Conservation (phyloP, 2,329 filamentous ascomycete genomes). For the Epichloe aotearoae region DNA sequence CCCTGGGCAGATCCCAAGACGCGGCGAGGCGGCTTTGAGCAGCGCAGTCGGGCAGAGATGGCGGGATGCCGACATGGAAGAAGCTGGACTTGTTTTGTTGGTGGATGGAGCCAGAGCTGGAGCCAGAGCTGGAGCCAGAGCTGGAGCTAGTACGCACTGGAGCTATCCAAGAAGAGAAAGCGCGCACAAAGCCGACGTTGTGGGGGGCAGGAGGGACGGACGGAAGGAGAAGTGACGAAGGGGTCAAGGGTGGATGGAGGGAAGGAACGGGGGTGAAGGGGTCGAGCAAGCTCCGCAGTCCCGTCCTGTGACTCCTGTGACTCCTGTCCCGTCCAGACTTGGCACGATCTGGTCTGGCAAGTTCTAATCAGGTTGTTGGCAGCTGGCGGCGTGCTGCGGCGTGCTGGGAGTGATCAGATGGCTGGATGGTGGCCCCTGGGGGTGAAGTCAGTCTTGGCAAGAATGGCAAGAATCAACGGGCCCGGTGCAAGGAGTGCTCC, state of each 20-base stretch:
- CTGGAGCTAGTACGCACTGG: background rate
- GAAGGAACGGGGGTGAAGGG: background rate
- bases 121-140: background rate
- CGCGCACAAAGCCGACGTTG: conserved; percentile 1
- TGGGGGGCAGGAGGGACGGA: background rate
- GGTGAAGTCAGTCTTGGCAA: too few species aligned
- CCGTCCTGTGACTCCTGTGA: too few species aligned
- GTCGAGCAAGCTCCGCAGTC: too few species aligned
- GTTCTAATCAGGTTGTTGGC: too few species aligned
- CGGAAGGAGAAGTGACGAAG: background rate
- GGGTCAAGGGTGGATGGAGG: background rate
- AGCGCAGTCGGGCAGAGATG: conserved; percentile 11
- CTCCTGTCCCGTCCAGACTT: too few species aligned
- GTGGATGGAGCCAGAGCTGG: background rate
- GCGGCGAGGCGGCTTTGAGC: conserved; percentile 6
- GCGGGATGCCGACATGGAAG: conserved; percentile 1
- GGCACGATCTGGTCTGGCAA: too few species aligned
- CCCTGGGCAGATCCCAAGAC: conserved; percentile 5
- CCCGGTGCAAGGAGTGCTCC: too few species aligned
- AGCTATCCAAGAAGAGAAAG: conserved; percentile 6
- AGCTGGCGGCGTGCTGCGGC: too few species aligned
- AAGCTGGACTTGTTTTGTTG: background rate
- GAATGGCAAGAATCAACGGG: too few species aligned
- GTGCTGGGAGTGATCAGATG: too few species aligned
- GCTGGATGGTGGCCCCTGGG: too few species aligned